Evolutionary conservation across 352 stramenopile species (phyloP), one percentile per base, ranked within the genome.

Genomic region (Peronospora tabacina): DNA sequence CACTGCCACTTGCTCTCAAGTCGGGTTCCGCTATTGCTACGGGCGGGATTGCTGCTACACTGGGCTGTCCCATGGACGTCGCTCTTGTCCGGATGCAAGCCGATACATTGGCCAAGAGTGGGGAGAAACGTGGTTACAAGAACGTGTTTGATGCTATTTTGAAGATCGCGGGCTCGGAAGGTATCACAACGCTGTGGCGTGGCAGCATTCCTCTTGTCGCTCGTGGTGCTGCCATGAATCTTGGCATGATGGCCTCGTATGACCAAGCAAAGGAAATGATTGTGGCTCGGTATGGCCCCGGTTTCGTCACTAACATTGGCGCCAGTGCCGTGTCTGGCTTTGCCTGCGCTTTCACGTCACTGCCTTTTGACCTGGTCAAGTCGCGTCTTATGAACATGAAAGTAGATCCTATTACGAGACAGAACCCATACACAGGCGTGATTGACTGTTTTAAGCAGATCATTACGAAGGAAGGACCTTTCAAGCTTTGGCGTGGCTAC

Each of bases 171-270:
- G 60, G 65, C 13, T 72, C 91, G 6, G 92, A 98, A 48, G 91
- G 92, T 28, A 58, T 97, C 1, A 24, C 57, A 15, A 96, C 89
- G 36, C 72, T 97, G 28, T 98, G 88, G 87, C 73, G 88, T 19
- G 92, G 92, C 7, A 92, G 79, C 48, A 68, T 93, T 30, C 91
- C 92, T 16, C 84, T 95, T n/a, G 94, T 99, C 36, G 82, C 97
- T 13, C 85, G 97, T 61, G 97, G 95, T 22, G 98, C 98, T 49
- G 82, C 93, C 48, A 98, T 99, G 94, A 99, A 99, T 75, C 90
- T 99, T n/a, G 96, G 96, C 47, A 98, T 99, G 97, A 91, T 99
- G 80, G 96, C 96, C 13, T 98, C 90, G 57, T 99, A 99, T 68
- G 97, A 99, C 76, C 94, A 99, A 75, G 92, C 95, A 17, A 98